Base-by-base conservation (phyloP, 768 basidiomycete species). In the Jaapia argillacea region DNA sequence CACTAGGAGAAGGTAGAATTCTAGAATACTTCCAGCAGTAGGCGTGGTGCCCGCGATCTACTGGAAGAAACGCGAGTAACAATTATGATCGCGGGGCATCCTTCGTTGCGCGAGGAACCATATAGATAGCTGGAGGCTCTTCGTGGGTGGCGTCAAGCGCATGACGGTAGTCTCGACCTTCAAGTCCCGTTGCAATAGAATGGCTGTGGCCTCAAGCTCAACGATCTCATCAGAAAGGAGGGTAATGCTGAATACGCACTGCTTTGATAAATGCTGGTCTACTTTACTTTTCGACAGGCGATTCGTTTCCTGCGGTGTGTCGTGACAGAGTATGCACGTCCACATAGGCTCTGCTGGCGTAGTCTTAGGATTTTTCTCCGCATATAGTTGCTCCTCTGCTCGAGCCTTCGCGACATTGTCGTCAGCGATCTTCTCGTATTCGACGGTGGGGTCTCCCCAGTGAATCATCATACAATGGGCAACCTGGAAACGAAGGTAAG, bases 391-490 rank as follows among this genome's bases (percentile, higher is more conserved):
- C 21, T 38, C 42, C 16, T 37, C 18, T 18, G 10, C 26, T 22
- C 14, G 35, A 7, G 42, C 42, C 24, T 36, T 43, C n/a, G 10
- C 28, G 5, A 24, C 42, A 22, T 43, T 33, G 10, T 6, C 31
- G 42, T 43, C 42, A 6, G 42, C 13, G 14, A 43, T 6, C 14
- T 22, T 6, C 45, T 45, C 24, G 31, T 35, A 45, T 20, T 23
- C 6, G 14, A 41, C n/a, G 40, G 40, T 6, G n/a, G 6, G 16
- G n/a, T 41, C 25, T 12, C 38, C 43, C 43, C 42, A 43, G 31
- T 43, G 42, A 26, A n/a, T 36, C 28, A 18, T 33, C 31, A 43
- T 6, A 22, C 42, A 43, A 23, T 43, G 42, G 6, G 6, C 6
- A 35, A 43, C 28, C 42, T 43, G 42, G 23, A 37, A 22, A 41